Evolutionary conservation across 1,284 basidiomycete species (phyloP).

Genomic region (Lignosus rhinocerotis): DNA sequence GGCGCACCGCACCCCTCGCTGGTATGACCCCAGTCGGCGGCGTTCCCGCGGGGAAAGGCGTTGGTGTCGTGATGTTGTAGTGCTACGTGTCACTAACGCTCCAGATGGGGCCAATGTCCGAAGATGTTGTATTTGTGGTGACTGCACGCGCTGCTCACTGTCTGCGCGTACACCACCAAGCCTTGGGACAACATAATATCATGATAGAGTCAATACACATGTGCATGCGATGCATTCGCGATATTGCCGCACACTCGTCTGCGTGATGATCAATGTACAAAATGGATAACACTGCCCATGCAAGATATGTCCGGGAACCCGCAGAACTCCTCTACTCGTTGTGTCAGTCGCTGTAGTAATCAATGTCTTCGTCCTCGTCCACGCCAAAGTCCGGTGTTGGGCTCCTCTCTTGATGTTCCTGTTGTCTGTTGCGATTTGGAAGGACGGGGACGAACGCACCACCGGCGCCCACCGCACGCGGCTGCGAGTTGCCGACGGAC

Average conservation of each 20-base stretch:
- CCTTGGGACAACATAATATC: not conserved
- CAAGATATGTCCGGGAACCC: not conserved
- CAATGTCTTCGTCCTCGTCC: slow-evolving; percentile 71
- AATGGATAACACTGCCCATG: too few relatives aligned
- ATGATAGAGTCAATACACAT: not conserved
- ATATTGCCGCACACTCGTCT: not conserved
- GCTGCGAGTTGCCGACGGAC: slow-evolving; percentile 27
- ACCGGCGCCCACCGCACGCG: slow-evolving; percentile 48
- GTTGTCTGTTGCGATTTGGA: slow-evolving; percentile 39
- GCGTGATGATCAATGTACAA: too few relatives aligned
- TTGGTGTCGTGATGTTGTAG: too few relatives aligned
- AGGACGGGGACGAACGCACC: slow-evolving; percentile 51
- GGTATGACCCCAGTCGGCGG: too few relatives aligned
- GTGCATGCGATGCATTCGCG: not conserved
- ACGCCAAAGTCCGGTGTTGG: slow-evolving; percentile 78
- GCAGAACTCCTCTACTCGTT: not conserved
- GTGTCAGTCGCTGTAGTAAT: slow-evolving; percentile 70
- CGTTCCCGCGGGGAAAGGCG: too few relatives aligned
- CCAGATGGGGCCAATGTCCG: too few relatives aligned
- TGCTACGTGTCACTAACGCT: too few relatives aligned
- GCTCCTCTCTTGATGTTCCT: slow-evolving; percentile 47
- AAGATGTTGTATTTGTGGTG: too few relatives aligned
- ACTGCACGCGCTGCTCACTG: not conserved
- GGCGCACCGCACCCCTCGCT: slow-evolving; percentile 79
- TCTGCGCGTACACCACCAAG: not conserved